Percentiles rank a stretch among this genome's conserved stretches.
phyloP scores from a whole-genome alignment of 306 rosid species.

The Pyrus betulifolia region DNA sequence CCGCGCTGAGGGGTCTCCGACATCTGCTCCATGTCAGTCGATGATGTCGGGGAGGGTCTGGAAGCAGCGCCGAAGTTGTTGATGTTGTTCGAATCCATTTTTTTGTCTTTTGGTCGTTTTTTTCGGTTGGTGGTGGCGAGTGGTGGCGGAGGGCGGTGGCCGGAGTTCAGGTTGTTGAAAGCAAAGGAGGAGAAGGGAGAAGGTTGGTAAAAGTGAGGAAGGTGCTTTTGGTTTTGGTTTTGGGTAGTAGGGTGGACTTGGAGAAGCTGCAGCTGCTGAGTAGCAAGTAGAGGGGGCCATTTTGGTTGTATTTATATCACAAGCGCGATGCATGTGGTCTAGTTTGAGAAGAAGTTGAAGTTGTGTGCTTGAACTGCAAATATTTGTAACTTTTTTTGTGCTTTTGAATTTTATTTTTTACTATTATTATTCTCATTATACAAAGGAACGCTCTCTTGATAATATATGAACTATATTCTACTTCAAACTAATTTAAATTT shows the following conservation, averaged over 20 bases:
- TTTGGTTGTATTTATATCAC: neutral
- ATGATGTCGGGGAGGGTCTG: constrained; percentile 12
- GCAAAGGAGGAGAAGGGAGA: neutral
- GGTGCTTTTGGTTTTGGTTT: neutral
- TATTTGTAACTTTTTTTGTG: too few relatives aligned
- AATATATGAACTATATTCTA: too few relatives aligned
- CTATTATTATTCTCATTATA: neutral
- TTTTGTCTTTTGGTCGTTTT: neutral
- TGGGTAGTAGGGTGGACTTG: neutral
- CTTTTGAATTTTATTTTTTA: too few relatives aligned
- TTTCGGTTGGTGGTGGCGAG: too few relatives aligned
- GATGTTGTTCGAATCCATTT: neutral
- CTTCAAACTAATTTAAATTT: too few relatives aligned
- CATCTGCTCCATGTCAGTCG: constrained; percentile 58
- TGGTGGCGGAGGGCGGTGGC: neutral
- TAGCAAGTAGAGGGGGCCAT: neutral
- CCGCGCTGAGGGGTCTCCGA: constrained; percentile 62
- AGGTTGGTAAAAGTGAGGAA: neutral
- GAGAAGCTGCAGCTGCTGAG: neutral
- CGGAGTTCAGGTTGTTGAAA: neutral
- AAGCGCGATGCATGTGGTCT: neutral
- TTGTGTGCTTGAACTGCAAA: neutral
- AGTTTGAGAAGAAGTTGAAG: neutral
- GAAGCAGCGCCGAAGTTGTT: neutral
- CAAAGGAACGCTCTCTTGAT: neutral